Conservation (phyloP, 768 basidiomycete genomes). For the Cyathus striatus region DNA sequence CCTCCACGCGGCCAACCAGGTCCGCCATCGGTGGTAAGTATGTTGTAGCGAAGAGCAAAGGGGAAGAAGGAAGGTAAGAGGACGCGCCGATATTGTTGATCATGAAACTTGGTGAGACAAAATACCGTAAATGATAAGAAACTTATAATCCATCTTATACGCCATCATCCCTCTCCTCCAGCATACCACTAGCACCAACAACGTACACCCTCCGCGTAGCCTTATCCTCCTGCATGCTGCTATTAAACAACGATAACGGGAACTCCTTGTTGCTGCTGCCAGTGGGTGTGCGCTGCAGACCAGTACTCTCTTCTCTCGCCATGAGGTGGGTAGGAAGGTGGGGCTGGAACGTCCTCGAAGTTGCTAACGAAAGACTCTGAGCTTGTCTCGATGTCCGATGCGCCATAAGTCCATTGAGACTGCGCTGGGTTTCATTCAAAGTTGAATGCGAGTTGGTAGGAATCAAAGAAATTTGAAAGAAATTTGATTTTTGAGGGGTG, state of each 20-base stretch:
- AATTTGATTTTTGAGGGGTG: no score
- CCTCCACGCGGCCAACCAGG: slow-evolving; percentile 93
- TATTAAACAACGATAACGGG: slow-evolving; percentile 38
- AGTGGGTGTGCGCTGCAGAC: slow-evolving; percentile 8
- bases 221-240: slow-evolving; percentile 56
- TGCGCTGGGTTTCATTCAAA: slow-evolving; percentile 52
- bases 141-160: slow-evolving; percentile 9
- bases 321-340: slow-evolving; percentile 36
- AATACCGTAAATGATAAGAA: slow-evolving; percentile 98
- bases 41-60: slow-evolving; percentile 2
- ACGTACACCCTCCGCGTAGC: slow-evolving; percentile 44
- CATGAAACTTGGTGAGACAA: slow-evolving; percentile 93
- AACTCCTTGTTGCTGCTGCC: slow-evolving; percentile 32
- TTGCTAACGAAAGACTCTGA: slow-evolving; percentile 56
- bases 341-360: slow-evolving; percentile 68
- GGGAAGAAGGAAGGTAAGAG: slow-evolving; percentile 8
- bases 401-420: slow-evolving; percentile 69
- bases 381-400: slow-evolving; percentile 42
- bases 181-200: slow-evolving; percentile 11
- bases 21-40: slow-evolving; percentile 71
- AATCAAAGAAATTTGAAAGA: no score
- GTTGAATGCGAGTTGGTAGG: no score
- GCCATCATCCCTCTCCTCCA: slow-evolving; percentile 19
- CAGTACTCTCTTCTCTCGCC: no score
- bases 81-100: slow-evolving; percentile 92